phyloP scores from a whole-genome alignment of 2,329 filamentous ascomycete genomes.

The Neurospora sp. region DNA sequence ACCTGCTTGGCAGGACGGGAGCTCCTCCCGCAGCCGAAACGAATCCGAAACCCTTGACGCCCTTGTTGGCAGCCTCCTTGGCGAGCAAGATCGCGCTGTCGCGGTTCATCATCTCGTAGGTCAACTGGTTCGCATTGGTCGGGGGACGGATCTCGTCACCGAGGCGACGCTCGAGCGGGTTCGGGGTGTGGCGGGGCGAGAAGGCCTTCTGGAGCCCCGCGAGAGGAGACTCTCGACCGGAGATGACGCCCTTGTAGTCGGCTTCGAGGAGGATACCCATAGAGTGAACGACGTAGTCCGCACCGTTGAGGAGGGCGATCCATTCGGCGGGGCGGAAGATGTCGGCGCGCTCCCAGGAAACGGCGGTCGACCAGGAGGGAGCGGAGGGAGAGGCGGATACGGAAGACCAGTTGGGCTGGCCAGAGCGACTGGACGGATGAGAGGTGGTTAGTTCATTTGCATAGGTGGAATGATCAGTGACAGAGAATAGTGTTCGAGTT shows the following conservation, averaged over 20 bases:
- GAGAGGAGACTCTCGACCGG: slow-evolving; percentile 74
- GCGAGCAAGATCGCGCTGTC: slow-evolving; percentile 80
- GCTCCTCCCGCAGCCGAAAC: slow-evolving; percentile 83
- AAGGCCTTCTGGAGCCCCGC: slow-evolving; percentile 72
- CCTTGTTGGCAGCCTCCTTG: slow-evolving; percentile 57
- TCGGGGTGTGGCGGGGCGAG: slow-evolving; percentile 51
- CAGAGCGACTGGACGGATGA: slow-evolving; percentile 59
- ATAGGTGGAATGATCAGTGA: not conserved
- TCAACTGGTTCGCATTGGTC: slow-evolving; percentile 43
- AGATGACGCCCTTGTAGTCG: slow-evolving; percentile 90
- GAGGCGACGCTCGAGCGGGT: slow-evolving; percentile 57
- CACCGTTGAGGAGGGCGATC: slow-evolving; percentile 61
- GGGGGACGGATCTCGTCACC: slow-evolving; percentile 40
- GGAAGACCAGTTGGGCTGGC: slow-evolving; percentile 74
- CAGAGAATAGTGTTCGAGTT: rapidly evolving
- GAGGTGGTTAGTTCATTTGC: slow-evolving; percentile 2
- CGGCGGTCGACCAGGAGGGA: slow-evolving; percentile 71
- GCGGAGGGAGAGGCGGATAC: slow-evolving; percentile 62
- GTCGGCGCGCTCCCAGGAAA: slow-evolving; percentile 83
- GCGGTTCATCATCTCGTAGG: slow-evolving; percentile 96
- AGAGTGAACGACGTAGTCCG: slow-evolving; percentile 81
- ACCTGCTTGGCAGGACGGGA: slow-evolving; percentile 72
- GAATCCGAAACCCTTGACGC: slow-evolving; percentile 67
- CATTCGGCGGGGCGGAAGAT: slow-evolving; percentile 78
- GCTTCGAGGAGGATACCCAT: slow-evolving; percentile 96